Base-by-base conservation (phyloP, 306 rosid genomes). In the Gastrolobium bilobum region DNA sequence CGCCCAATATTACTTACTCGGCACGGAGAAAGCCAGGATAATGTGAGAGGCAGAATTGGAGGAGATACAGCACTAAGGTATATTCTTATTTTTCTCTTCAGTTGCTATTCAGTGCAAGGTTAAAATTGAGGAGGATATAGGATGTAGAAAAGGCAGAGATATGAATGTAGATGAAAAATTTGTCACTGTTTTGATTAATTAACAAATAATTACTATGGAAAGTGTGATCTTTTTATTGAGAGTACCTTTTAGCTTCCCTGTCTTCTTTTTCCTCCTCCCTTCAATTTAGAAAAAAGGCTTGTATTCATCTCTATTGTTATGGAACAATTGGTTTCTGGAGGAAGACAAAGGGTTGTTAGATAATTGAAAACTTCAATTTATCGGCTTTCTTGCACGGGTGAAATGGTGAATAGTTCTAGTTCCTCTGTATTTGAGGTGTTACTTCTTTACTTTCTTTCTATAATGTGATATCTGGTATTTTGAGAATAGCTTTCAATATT, bases 11-110 rank as follows among this genome's bases (percentile, higher is more conserved):
- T 95, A 76, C 99, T 95, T 73, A 95, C 99, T 51, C 89, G 98
- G 78, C 99, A 95, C 78, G 99, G 99, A 68, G 99, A 95, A 86
- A 95, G 99, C 86, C 92, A 35, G 87, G 99, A 95, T 82, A 95
- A 95, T 87, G 97, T 95, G 60, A 86, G 99, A 83, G 98, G 92
- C 52, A 87, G 99, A 85, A 93, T 95, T 44, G 99, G 99, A 58
- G 99, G 99, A 48, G 99, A 95, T 79, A 77, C 90, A 62, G 93
- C 85, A 69, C 35, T 95, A 76, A 95, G 99, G 99, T 91, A 81
- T 54, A 64, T 77, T 62, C 48, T 61, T 67, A 53, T 35, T 43
- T 59, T 72, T 76, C 26, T 46, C 57, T 58, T 65, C 54, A 40
- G 43, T 77, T 46, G 64, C 63, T 65, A 20, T 56, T 77, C 20